These are phyloP conservation scores for Boletus reticuloceps DNA, from an alignment of 768 basidiomycete genomes.

Conservation along the genomic window DNA sequence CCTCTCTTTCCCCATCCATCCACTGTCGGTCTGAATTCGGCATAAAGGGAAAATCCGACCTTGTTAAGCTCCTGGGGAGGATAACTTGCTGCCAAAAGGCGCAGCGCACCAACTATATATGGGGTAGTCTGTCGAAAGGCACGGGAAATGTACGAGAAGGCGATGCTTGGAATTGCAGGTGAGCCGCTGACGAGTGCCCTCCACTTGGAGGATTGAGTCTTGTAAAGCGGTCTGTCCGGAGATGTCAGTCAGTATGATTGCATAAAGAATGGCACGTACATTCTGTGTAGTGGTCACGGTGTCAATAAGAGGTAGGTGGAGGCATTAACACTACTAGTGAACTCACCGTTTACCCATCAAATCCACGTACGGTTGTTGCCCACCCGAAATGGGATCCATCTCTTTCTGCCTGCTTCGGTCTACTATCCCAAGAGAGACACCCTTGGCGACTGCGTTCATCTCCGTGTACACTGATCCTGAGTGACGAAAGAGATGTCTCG, in stretches of 20 bases:
- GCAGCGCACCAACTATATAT: slow-evolving; percentile 73
- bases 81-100: slow-evolving; percentile 63
- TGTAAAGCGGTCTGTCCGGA: slow-evolving; percentile 68
- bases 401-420: slow-evolving; percentile 51
- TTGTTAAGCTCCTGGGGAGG: slow-evolving; percentile 55
- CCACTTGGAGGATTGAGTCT: slow-evolving; percentile 69
- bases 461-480: slow-evolving; percentile 91
- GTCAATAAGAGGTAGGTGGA: not conserved
- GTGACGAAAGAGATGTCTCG: not conserved
- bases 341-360: slow-evolving; percentile 73
- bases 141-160: slow-evolving; percentile 81
- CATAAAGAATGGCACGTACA: slow-evolving; percentile 33
- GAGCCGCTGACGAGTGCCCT: slow-evolving; percentile 73
- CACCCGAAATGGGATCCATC: slow-evolving; percentile 51
- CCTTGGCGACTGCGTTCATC: slow-evolving; percentile 86
- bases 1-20: slow-evolving; percentile 85
- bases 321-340: not conserved
- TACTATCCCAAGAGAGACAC: slow-evolving; percentile 78
- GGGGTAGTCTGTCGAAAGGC: slow-evolving; percentile 80
- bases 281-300: slow-evolving; percentile 22
- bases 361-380: slow-evolving; percentile 81
- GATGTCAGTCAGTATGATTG: slow-evolving; percentile 4
- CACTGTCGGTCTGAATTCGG: slow-evolving; percentile 80
- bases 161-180: slow-evolving; percentile 67
- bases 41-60: slow-evolving; percentile 77